Base-by-base conservation (phyloP, 2,329 filamentous ascomycete genomes). In the Neopestalotiopsis clavispora region DNA sequence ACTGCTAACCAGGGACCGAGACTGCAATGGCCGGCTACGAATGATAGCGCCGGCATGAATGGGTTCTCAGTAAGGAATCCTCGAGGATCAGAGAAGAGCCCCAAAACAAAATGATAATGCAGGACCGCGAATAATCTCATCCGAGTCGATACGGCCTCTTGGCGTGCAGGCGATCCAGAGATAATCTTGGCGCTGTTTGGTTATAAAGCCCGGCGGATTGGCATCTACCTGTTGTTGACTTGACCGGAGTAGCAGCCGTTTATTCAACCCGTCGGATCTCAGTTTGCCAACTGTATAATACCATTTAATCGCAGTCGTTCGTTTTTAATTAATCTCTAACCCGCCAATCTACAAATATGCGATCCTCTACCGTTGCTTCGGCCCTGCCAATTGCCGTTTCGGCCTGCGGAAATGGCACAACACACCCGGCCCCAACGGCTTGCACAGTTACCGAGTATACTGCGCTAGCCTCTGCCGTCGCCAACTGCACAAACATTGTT, bases 401-500 rank as follows among this genome's bases (percentile, higher is more conserved):
- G n/a, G 61, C 61, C 28, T 45, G 40, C 34, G 23, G 5, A 23
- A 64, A 64, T 23, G 40, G 20, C 10, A 64, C 61, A n/a, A 32
- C 38, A 14, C n/a, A 28, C 23, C 23, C 57, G 12, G 17, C 45
- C 7, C 32, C 59, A 13, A n/a, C 38, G 9, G 23, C 64, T 58
- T 66, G 64, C 49, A 66, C 49, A 6, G 45, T 66, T 17, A 66
- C 45, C 42, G 23, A 32, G 17, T 64, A 56, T 23, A 32, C 45
- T 20, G 64, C 17, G n/a, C 66, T 72, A 14, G 61, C 72, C 42
- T 69, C 71, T 2, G 72, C 72, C 3, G 69, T 72, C 40, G 69
- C 70, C 13, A 76, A 77, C 23, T 81, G 80, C 75, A 74, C 78
- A 1, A 76, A 74, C 61, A 83, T 84, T 67, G 74, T 79, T 34